Evolutionary conservation across 805 yeast species (phyloP).

Genomic region (Wickerhamiella spandovensis): DNA sequence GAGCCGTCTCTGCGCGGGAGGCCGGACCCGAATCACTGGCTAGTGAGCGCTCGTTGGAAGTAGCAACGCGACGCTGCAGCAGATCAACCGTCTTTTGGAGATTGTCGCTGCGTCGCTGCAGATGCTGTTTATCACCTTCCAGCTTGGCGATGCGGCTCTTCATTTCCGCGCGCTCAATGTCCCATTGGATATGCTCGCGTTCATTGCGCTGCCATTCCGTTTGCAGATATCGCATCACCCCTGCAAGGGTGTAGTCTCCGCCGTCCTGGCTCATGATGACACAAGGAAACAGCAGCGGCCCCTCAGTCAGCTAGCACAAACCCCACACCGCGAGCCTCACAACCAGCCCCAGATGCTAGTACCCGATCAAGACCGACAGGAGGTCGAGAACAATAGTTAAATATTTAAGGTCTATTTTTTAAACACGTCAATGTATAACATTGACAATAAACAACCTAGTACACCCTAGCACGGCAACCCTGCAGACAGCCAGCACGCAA

Average conservation of each 20-base stretch:
- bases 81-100: slow-evolving; percentile 19
- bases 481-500: too few relatives aligned
- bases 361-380: too few relatives aligned
- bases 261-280: slow-evolving; percentile 10
- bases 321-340: too few relatives aligned
- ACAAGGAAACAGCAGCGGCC: slow-evolving; percentile 4
- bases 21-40: not conserved
- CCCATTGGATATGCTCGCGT: slow-evolving; percentile 47
- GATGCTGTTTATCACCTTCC: slow-evolving; percentile 39
- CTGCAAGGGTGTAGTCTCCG: slow-evolving; percentile 29
- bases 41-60: not conserved
- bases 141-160: slow-evolving; percentile 36
- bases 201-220: slow-evolving; percentile 50
- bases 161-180: slow-evolving; percentile 48
- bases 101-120: slow-evolving; percentile 19
- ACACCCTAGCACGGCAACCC: too few relatives aligned
- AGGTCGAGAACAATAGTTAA: too few relatives aligned
- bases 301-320: too few relatives aligned
- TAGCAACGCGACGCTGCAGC: slow-evolving; percentile 15
- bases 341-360: too few relatives aligned
- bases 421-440: too few relatives aligned
- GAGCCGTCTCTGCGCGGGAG: too few relatives aligned
- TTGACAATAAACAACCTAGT: too few relatives aligned
- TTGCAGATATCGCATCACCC: slow-evolving; percentile 52
- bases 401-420: too few relatives aligned